phyloP scores from a whole-genome alignment of 768 basidiomycete genomes.

The Leucocoprinus sp. region DNA sequence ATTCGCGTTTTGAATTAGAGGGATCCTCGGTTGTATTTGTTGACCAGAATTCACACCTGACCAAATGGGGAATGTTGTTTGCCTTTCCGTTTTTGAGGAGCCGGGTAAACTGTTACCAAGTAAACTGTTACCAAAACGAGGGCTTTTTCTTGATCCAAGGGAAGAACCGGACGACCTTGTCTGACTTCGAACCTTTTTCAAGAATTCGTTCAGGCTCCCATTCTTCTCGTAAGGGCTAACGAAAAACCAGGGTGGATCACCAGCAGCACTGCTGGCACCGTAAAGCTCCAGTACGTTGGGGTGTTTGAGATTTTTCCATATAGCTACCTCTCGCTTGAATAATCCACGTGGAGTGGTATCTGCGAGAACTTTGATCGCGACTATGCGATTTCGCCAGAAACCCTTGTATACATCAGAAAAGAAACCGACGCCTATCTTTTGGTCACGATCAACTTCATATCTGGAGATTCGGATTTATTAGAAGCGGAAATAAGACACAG shows the following conservation, averaged over 20 bases:
- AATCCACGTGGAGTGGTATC: slow-evolving; percentile 51
- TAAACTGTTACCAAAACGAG: background rate
- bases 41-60: slow-evolving; percentile 5
- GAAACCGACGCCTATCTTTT: slow-evolving; percentile 64
- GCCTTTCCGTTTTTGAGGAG: background rate
- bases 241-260: slow-evolving; percentile 68
- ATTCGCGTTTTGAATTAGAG: background rate
- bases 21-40: background rate
- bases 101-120: background rate
- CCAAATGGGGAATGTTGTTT: slow-evolving; percentile 8
- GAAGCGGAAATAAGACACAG: background rate
- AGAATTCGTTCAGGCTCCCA: slow-evolving; percentile 60
- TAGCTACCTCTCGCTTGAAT: slow-evolving; percentile 63
- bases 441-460: slow-evolving; percentile 59
- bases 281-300: slow-evolving; percentile 67
- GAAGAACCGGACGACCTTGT: slow-evolving; percentile 4
- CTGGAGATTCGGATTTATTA: background rate
- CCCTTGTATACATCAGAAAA: slow-evolving; percentile 79
- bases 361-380: slow-evolving; percentile 69
- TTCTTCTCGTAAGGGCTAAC: slow-evolving; percentile 67
- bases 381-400: slow-evolving; percentile 54
- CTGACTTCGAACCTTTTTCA: background rate
- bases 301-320: slow-evolving; percentile 67
- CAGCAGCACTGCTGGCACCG: slow-evolving; percentile 64
- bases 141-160: slow-evolving; percentile 2